Evolutionary conservation across 768 basidiomycete genomes (phyloP), one percentile per base, ranked within the genome.

Genomic region (Multifurca ochricompacta): DNA sequence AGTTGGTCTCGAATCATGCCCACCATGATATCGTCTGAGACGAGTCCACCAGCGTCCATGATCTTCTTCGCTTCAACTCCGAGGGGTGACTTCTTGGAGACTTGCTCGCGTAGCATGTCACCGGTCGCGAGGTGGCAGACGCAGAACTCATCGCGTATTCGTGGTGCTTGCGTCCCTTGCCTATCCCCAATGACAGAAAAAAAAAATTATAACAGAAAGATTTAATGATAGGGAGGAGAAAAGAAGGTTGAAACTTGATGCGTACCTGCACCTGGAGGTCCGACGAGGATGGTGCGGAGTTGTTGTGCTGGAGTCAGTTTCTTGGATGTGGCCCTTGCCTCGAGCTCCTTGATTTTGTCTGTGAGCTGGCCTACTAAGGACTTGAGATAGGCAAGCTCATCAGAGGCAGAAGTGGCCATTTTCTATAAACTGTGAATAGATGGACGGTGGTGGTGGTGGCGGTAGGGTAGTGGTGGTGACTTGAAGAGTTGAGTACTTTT

Each of bases 151-250:
- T 91, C 84, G 48, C 85, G 83, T 74, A 99, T 93, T 67, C 77
- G 80, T 5, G 96, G 95, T 0, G 93, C 96, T 70, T 99, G 96
- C 3, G 96, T 99, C 96, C 96, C 78, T 99, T 99, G 62, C 95
- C 95, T 96, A 66, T 27, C 53, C 8, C 7, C 18, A 23, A 55
- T 39, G 44, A 10, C 2, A 48, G 19, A 34, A 49, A 46, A 23
- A 25, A 14, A 18, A 1, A 21, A 11, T 13, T 32, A 30, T 25
- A 37, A 28, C 19, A 40, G 37, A 47, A 19, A 34, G 13, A n/a
- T n/a, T n/a, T n/a, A n/a, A n/a, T n/a, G n/a, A 32, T 18, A 31
- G 45, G 27, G 45, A 7, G 25, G 40, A 18, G 10, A 31, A 18
- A 31, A 46, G 23, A 43, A 7, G 19, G 37, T n/a, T n/a, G n/a